A percentile compares a stretch with the other conserved stretches of the same genome.
Evolutionary conservation across 768 basidiomycete species (phyloP).

Genomic region (Mrakia blollopis): DNA sequence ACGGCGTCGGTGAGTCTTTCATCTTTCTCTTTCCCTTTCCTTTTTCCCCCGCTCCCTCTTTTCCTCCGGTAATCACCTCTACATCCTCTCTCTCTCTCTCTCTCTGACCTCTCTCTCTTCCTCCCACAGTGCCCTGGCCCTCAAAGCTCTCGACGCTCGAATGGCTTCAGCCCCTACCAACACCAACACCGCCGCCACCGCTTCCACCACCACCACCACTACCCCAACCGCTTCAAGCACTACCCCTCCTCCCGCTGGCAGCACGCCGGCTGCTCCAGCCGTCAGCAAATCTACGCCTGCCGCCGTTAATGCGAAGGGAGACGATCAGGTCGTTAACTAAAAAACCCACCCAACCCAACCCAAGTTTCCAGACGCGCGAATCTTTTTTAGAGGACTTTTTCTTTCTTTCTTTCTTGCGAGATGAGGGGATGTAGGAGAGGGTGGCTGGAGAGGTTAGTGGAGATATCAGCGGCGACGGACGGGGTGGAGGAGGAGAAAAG

Average conservation of each 20-base stretch:
- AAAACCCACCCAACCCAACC: no score
- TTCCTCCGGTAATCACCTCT: background rate
- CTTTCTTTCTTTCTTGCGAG: no score
- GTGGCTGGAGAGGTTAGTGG: no score
- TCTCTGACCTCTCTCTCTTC: background rate
- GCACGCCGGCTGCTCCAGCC: background rate
- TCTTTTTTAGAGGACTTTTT: no score
- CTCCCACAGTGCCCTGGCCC: slow-evolving; percentile 71
- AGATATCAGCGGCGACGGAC: no score
- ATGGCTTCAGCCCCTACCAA: slow-evolving; percentile 52
- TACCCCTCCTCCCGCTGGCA: background rate
- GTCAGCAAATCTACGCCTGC: background rate
- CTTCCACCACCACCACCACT: slow-evolving; percentile 18
- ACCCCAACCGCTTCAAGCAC: background rate
- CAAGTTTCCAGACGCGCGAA: no score
- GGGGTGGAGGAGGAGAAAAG: no score
- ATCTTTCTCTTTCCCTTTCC: background rate
- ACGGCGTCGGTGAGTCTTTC: slow-evolving; percentile 65
- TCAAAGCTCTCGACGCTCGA: slow-evolving; percentile 93
- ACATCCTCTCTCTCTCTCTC: background rate
- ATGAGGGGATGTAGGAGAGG: no score
- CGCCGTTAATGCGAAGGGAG: no score
- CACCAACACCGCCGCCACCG: slow-evolving; percentile 17
- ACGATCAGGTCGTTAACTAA: no score
- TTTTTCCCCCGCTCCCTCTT: background rate